A percentile compares a stretch with the other conserved stretches of the same genome.
These are phyloP conservation scores for Helotiales sp. DNA, from an alignment of 2,329 filamentous ascomycete species.

Conservation along the genomic window DNA sequence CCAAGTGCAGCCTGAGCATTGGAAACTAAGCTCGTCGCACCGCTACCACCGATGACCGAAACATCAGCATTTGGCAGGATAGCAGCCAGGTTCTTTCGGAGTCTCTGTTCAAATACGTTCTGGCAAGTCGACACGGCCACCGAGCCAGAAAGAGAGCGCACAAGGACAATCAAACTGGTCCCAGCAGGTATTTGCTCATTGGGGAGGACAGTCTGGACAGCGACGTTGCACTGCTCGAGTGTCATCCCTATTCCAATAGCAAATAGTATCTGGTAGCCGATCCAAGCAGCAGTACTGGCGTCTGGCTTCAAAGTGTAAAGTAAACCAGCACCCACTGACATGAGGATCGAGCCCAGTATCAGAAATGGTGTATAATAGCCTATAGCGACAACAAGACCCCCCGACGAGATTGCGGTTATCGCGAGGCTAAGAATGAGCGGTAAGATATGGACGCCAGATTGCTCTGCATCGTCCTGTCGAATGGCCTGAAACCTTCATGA, in stretches of 20 bases:
- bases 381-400: slow-evolving; percentile 4
- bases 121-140: slow-evolving; percentile 6
- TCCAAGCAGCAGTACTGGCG: slow-evolving; percentile 36
- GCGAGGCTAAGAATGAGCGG: slow-evolving; percentile 34
- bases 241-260: slow-evolving; percentile 29
- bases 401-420: slow-evolving; percentile 19
- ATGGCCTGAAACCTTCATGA: slow-evolving; percentile 45
- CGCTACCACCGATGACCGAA: slow-evolving; percentile 23
- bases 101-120: slow-evolving; percentile 7
- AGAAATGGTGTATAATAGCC: slow-evolving; percentile 34
- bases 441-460: slow-evolving; percentile 42
- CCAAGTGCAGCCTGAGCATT: slow-evolving; percentile 29
- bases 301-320: slow-evolving; percentile 12
- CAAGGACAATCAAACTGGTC: slow-evolving; percentile 4
- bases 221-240: slow-evolving; percentile 21
- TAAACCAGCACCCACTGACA: slow-evolving; percentile 18
- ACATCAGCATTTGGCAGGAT: slow-evolving; percentile 21
- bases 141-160: slow-evolving; percentile 4
- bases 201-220: slow-evolving; percentile 31
- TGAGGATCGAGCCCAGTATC: slow-evolving; percentile 40
- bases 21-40: slow-evolving; percentile 44
- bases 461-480: slow-evolving; percentile 39
- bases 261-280: slow-evolving; percentile 31
- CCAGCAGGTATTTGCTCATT: slow-evolving; percentile 29
- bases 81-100: background rate